Evolutionary conservation across 179 eudicot species (phyloP), one percentile per base, ranked within the genome.

Genomic region (Sideroxylon spinosum): DNA sequence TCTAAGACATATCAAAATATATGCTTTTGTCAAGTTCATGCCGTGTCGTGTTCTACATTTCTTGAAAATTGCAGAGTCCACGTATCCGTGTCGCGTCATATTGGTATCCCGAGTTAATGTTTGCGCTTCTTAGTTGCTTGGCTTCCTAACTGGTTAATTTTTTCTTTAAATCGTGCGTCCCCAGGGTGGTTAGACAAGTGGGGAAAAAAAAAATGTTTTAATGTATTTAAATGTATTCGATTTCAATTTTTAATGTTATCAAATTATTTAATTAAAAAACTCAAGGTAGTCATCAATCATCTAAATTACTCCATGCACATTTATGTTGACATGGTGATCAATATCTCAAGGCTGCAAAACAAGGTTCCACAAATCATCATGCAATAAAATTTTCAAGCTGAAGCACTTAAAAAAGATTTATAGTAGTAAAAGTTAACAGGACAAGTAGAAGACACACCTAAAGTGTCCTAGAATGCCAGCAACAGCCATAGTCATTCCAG

Each of bases 401-500:
- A 37, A 1, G 44, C 2, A 37, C 3, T 37, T 37, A 3, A 37
- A 37, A 37, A 32, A 32, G 2, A 37, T 52, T 66, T 11, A 9
- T 25, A 76, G 44, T 14, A 50, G 26, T 22, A 16, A 50, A 49
- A 23, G 48, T 16, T 19, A 37, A 32, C 5, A 63, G 48, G 61
- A 48, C 68, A 25, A 9, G 68, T 12, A 17, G 73, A 20, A 79
- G 29, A 73, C 78, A 10, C 71, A 86, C 98, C 98, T 93, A 79
- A 86, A 95, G 82, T 95, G 98, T 76, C 98, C 98, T 77, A 95
- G 83, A 84, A 95, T 93, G 75, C 98, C 98, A 80, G 82, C 93
- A 8, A 95, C 98, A 48, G 98, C 98, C 98, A 95, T 89, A 59
- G 98, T 89, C 98, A 95, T 95, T 77, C 98, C 98, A 44, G 95